Evolutionary conservation across 2,329 filamentous ascomycete species (phyloP).

Genomic region (Cladosporium sp.): DNA sequence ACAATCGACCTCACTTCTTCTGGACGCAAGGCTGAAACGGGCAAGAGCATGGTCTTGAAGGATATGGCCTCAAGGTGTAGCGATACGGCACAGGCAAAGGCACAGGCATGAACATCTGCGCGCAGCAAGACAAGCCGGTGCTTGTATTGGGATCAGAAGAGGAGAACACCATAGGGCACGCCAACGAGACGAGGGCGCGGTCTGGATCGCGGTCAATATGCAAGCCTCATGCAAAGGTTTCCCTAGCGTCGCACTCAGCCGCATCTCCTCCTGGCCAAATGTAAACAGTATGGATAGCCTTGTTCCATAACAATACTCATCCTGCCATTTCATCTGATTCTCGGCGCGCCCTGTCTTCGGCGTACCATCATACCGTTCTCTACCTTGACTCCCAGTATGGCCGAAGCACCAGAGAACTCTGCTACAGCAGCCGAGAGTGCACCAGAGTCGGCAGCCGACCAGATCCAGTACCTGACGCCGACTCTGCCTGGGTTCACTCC

Average conservation of each 20-base stretch:
- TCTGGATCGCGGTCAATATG: not conserved
- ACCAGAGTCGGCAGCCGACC: not conserved
- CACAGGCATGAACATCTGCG: too few species aligned
- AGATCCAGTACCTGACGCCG: not conserved
- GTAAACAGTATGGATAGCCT: not conserved
- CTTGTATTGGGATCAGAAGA: not conserved
- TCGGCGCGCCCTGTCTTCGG: not conserved
- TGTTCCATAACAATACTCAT: not conserved
- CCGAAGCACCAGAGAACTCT: not conserved
- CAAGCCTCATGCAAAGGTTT: not conserved
- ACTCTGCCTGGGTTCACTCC: not conserved
- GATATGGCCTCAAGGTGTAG: too few species aligned
- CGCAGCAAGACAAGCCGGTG: not conserved
- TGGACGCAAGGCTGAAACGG: not conserved
- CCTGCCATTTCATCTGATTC: not conserved
- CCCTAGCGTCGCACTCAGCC: not conserved
- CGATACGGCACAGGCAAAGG: too few species aligned
- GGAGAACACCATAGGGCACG: not conserved
- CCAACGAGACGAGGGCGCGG: not conserved
- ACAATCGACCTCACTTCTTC: too few species aligned
- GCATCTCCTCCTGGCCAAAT: not conserved
- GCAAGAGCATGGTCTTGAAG: not conserved
- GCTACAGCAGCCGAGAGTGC: too few species aligned
- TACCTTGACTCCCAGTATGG: not conserved
- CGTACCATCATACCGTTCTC: not conserved